Base-by-base conservation (phyloP, 768 basidiomycete genomes). In the Russula vinacea region DNA sequence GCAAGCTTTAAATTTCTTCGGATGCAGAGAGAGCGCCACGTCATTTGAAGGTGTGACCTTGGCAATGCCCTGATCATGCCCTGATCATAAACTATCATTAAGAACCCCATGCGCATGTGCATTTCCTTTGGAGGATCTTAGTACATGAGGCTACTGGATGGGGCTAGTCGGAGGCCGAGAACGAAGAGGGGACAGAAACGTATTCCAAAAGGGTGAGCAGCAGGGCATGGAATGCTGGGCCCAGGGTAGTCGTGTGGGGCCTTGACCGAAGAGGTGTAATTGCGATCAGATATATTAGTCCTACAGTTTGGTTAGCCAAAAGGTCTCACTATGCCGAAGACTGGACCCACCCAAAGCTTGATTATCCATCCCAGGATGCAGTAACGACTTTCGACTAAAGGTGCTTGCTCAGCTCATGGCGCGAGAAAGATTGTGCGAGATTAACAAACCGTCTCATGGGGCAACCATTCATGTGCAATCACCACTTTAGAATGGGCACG, bases 291-390 rank as follows among this genome's bases (percentile, higher is more conserved):
- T 62, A 45, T 61, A 22, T 56, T 51, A 68, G 45, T 67, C 69
- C 69, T 68, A 51, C 14, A n/a, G 29, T 39, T 37, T 19, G 17
- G 11, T 68, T 22, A 68, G 68, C 45, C 35, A 29, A 56, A 39
- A 51, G n/a, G 39, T 16, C 5, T 5, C 29, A 29, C 29, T 26
- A 19, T 19, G 35, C 52, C 35, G 32, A 22, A 50, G 2, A 47
- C 52, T 35, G 37, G 24, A 81, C 88, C 69, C 73, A 92, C 94
- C 94, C 95, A 99, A 74, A 99, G 81, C 78, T 98, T 98, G 76
- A 98, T 98, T 68, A 94, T 14, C 95, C 95, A 73, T 99, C 97
- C 96, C 96, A 98, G 52, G 92, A 94, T 10, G 91, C 94, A 3
- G 97, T 99, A 58, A 99, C 84, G 8, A 99, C 87, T 79, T 98